Evolutionary conservation across 805 yeast species (phyloP), one percentile per base, ranked within the genome.

Genomic region (Saccharomyces mikatae): DNA sequence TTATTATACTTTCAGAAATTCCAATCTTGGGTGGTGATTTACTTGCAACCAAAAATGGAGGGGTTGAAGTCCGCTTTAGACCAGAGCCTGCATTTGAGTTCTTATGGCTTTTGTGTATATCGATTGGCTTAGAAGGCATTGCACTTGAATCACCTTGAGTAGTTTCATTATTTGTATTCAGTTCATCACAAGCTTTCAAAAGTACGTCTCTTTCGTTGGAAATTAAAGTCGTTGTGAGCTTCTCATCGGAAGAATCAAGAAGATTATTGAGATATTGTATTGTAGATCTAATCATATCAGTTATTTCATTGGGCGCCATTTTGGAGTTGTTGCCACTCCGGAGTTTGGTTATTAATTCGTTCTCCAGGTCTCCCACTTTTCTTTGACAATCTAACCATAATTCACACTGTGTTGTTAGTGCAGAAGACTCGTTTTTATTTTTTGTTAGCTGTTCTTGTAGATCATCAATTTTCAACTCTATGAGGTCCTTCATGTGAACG

Each of bases 21-120:
- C 66, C 67, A 36, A 62, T 61, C 50, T 65, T 64, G n/a, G 71
- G 69, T 26, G 69, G 70, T 3, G 70, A 65, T 36, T 62, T 63
- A 32, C 65, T 59, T 26, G 55, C 56, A 2, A 54, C 48, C 22
- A 62, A 47, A 27, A 59, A 55, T 13, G 58, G 56, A 22, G 62
- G 61, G 30, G 53, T 54, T 8, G 56, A 41, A 41, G 49, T 54
- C 21, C 29, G 44, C 4, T 21, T 36, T 17, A 36, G 13, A 17
- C 21, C 17, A 17, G 44, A 36, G 17, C 10, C 17, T 6, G 11
- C 44, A 8, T 36, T 36, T 17, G 44, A 6, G 1, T 17, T 22
- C 10, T 36, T 36, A 6, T 17, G 22, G 11, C 11, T 17, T 36
- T 36, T 17, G 13, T 21, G 11, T 17, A 36, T 36, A 21, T 36